Evolutionary conservation across 306 rosid species (phyloP), one percentile per base, ranked within the genome.

Genomic region (Vigna mungo): DNA sequence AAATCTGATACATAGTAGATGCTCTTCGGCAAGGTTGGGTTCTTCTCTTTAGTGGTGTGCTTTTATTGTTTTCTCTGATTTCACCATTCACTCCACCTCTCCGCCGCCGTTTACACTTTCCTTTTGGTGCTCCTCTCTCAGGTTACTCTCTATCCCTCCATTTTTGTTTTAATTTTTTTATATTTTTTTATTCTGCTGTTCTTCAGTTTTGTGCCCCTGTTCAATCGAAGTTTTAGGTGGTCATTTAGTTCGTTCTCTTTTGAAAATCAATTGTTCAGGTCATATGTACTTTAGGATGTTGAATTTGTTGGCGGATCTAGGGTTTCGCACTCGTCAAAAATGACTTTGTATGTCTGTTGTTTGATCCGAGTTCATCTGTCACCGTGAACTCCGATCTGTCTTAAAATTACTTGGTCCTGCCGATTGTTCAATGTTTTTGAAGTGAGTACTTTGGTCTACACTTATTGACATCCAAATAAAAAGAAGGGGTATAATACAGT

Each of bases 261-360:
- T 37, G 27, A 15, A 46, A 60, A 25, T 25, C 18, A 8, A 39
- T 9, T 6, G 53, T 54, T 70, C 23, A 17, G n/a, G 23, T 51
- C 69, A 34, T 30, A 17, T 47, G 43, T 34, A 61, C 62, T 41
- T 55, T 47, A 15, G 63, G 27, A 13, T 10, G 37, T 62, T 70
- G 4, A n/a, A 52, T 53, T 54, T 71, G 9, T 71, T 1, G 15
- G 30, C 74, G 47, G 79, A 80, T 84, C 79, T 70, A 43, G 46
- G 80, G 36, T 30, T 74, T 16, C 15, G 17, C 32, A 2, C 39
- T 48, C 53, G 14, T 53, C 39, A 39, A 58, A 25, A 64, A 13
- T 58, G 7, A 71, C 32, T 54, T 61, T 54, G 7, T 27, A 15
- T 43, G 23, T 30, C 52, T 53, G 56, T 36, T 73, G 51, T 36